Conservation (phyloP, 768 basidiomycete species). For the Macrolepiota dolichaula region DNA sequence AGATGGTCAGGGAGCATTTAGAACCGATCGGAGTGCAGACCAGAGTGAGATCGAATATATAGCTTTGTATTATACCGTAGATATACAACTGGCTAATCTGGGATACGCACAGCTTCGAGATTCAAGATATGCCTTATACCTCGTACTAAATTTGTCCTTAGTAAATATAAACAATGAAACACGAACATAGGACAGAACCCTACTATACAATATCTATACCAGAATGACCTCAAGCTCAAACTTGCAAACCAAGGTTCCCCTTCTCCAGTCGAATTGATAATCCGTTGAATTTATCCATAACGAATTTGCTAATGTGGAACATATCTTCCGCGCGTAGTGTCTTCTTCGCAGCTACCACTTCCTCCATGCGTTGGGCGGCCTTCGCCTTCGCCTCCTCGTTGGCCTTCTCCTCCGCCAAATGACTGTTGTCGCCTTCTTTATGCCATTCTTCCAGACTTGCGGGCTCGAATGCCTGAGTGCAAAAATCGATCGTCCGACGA, state of each 20-base stretch:
- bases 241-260: slow-evolving; percentile 17
- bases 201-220: not conserved
- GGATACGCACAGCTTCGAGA: too few relatives aligned
- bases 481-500: slow-evolving; percentile 18
- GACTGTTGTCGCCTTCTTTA: slow-evolving; percentile 4
- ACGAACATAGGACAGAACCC: not conserved
- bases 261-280: slow-evolving; percentile 15
- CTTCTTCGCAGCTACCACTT: slow-evolving; percentile 16
- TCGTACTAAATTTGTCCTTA: not conserved
- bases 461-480: slow-evolving; percentile 16
- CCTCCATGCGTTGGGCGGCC: slow-evolving; percentile 2
- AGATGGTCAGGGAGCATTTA: too few relatives aligned
- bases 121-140: too few relatives aligned
- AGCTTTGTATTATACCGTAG: too few relatives aligned
- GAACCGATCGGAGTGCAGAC: too few relatives aligned
- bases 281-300: slow-evolving; percentile 14
- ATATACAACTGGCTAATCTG: too few relatives aligned
- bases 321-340: slow-evolving; percentile 17
- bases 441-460: slow-evolving; percentile 14
- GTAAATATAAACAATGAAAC: not conserved
- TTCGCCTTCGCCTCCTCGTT: slow-evolving; percentile 1
- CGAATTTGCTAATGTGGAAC: slow-evolving; percentile 19
- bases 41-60: too few relatives aligned
- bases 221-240: not conserved
- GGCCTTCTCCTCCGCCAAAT: not conserved